These are phyloP conservation scores for Lenzites betulinus DNA, from an alignment of 768 basidiomycete species.

Conservation along the genomic window DNA sequence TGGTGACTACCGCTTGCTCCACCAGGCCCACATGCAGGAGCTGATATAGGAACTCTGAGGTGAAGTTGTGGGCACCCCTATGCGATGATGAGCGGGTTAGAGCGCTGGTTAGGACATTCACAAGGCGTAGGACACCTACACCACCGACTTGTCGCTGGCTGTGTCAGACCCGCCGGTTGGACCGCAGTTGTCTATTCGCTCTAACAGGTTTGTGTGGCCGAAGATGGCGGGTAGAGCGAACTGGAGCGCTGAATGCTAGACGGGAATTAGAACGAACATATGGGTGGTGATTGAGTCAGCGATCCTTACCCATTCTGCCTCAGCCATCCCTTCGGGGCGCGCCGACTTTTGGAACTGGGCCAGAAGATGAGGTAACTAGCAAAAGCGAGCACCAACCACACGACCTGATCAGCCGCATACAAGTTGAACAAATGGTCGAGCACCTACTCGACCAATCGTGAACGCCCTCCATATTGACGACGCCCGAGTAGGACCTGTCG, in stretches of 20 bases:
- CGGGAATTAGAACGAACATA: neutral
- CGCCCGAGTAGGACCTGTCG: conserved; percentile 17
- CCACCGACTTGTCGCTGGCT: conserved; percentile 11
- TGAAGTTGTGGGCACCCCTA: conserved; percentile 24
- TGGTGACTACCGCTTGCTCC: conserved; percentile 51
- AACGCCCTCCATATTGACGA: conserved; percentile 67
- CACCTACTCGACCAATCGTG: conserved; percentile 66
- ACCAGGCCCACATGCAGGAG: conserved; percentile 56
- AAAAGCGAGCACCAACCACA: neutral
- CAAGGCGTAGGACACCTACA: conserved; percentile 11
- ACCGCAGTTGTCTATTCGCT: conserved; percentile 49
- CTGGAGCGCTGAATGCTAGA: conserved; percentile 46
- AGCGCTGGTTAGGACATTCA: neutral
- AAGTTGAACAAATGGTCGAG: neutral
- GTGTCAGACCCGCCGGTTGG: conserved; percentile 8
- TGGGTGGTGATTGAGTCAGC: neutral
- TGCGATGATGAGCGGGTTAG: neutral
- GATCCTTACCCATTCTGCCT: conserved; percentile 58
- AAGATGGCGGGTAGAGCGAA: conserved; percentile 50
- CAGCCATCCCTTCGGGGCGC: conserved; percentile 50
- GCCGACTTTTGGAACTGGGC: conserved; percentile 55
- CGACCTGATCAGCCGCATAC: neutral
- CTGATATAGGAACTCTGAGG: conserved; percentile 57
- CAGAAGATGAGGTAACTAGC: conserved; percentile 63
- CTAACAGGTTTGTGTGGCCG: conserved; percentile 55